These are phyloP conservation scores for Viola pubescens DNA, from an alignment of 441 rosid species.

Conservation along the genomic window DNA sequence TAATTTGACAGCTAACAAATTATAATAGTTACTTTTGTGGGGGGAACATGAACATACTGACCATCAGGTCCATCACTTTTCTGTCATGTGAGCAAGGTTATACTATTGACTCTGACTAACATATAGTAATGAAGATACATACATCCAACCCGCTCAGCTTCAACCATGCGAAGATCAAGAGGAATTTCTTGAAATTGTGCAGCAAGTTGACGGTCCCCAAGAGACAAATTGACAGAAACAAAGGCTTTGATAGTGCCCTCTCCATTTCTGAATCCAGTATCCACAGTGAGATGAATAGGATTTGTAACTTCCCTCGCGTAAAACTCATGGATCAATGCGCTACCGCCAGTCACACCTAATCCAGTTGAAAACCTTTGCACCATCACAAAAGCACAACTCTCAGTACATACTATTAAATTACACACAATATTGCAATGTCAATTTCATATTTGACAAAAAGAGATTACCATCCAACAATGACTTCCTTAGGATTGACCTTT, in stretches of 20 bases:
- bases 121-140: conserved; percentile 22
- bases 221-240: conserved; percentile 59
- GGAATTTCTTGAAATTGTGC: conserved; percentile 95
- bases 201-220: conserved; percentile 78
- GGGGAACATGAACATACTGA: not conserved
- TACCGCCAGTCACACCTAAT: conserved; percentile 78
- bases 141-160: conserved; percentile 93
- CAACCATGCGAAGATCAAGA: conserved; percentile 83
- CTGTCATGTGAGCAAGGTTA: not conserved
- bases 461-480: conserved; percentile 85
- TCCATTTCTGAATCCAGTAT: conserved; percentile 72
- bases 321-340: conserved; percentile 88
- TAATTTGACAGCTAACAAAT: not conserved
- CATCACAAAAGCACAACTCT: not conserved
- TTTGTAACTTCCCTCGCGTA: conserved; percentile 79
- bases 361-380: conserved; percentile 87
- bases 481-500: conserved; percentile 90
- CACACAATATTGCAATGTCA: too few species aligned
- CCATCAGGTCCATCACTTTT: too few species aligned
- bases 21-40: not conserved
- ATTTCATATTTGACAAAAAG: not conserved
- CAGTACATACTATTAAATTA: not conserved
- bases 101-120: not conserved
- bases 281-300: conserved; percentile 80
- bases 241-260: conserved; percentile 72